Percentiles rank a stretch among this genome's conserved stretches.
phyloP scores from a whole-genome alignment of 148 eudicot species.

The Silene conica region DNA sequence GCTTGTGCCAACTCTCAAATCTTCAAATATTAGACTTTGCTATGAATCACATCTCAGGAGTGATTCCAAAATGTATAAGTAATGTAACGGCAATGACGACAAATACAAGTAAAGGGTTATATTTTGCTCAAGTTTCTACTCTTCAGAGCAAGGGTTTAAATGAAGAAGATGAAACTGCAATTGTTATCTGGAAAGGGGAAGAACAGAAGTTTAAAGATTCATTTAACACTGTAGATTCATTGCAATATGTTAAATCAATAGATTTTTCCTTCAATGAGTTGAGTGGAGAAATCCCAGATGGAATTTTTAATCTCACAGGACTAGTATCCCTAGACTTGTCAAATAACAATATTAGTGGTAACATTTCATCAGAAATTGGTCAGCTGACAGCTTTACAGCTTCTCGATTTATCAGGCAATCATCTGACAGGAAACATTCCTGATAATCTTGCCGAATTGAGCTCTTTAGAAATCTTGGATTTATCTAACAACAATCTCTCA shows the following conservation, averaged over 20 bases:
- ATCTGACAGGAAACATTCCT: slow-evolving; percentile 14
- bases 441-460: not conserved
- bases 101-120: not conserved
- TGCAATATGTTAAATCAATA: not conserved
- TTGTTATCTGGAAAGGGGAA: slow-evolving; percentile 16
- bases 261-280: slow-evolving; percentile 13
- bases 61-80: slow-evolving; percentile 10
- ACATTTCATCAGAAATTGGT: slow-evolving; percentile 17
- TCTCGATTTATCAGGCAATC: slow-evolving; percentile 19
- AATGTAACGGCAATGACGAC: slow-evolving; percentile 15
- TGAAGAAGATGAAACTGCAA: not conserved
- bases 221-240: not conserved
- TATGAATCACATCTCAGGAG: slow-evolving; percentile 13
- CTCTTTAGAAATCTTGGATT: slow-evolving; percentile 7
- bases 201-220: slow-evolving; percentile 12
- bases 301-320: slow-evolving; percentile 10
- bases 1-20: slow-evolving; percentile 7
- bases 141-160: no score
- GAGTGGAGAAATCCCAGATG: slow-evolving; percentile 12
- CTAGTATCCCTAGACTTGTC: slow-evolving; percentile 7
- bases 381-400: slow-evolving; percentile 9
- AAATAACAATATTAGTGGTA: slow-evolving; percentile 13
- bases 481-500: slow-evolving; percentile 7
- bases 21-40: slow-evolving; percentile 22
- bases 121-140: not conserved